Conservation (phyloP, 345 rosid genomes). For the sweet orange (Citrus sinensis) region DNA sequence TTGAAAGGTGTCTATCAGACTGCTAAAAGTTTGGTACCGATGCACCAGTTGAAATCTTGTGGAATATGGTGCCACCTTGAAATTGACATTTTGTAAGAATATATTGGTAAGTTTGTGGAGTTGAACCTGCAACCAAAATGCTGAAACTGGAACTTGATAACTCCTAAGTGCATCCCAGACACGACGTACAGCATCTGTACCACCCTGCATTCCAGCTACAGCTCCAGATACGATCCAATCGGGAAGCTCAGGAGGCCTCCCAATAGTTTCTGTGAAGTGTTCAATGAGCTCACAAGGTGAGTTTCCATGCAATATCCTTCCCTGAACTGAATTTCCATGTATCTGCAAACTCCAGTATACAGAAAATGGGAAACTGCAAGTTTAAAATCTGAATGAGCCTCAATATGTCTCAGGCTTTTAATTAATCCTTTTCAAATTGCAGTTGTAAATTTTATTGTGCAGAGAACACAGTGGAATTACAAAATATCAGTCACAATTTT, state of each 20-base stretch:
- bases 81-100: not conserved
- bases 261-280: constrained; percentile 50
- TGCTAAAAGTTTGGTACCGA: not conserved
- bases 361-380: constrained; percentile 33
- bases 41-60: not conserved
- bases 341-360: constrained; percentile 48
- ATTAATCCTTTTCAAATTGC: not conserved
- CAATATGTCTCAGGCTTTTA: not conserved
- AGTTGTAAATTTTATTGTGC: not conserved
- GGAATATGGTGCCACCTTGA: not conserved
- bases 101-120: not conserved
- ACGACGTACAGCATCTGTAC: constrained; percentile 50
- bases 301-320: constrained; percentile 57
- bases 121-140: constrained; percentile 76
- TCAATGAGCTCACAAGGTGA: constrained; percentile 62
- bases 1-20: not conserved
- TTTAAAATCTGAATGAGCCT: constrained; percentile 24
- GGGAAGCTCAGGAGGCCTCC: constrained; percentile 77
- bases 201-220: constrained; percentile 81
- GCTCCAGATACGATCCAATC: constrained; percentile 79
- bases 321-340: constrained; percentile 47
- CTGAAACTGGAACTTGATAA: constrained; percentile 54
- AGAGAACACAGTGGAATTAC: not conserved
- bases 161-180: constrained; percentile 46
- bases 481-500: not conserved